phyloP scores from a whole-genome alignment of 768 basidiomycete species.

The Russula ochroleuca region DNA sequence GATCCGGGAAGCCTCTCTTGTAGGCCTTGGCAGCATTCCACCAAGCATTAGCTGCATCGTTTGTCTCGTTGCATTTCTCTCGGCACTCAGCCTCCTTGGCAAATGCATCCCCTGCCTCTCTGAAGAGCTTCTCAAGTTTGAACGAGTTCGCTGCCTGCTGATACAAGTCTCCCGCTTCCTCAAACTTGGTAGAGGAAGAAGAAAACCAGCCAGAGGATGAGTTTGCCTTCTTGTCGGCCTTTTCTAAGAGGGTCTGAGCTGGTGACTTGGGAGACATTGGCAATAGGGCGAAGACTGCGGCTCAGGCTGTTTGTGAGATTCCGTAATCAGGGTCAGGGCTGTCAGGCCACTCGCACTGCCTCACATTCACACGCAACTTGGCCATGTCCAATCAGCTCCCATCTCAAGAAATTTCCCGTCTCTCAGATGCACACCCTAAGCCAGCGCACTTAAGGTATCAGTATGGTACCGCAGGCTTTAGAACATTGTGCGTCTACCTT shows the following conservation, averaged over 20 bases:
- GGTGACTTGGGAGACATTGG: conserved; percentile 72
- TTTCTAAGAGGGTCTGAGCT: conserved; percentile 71
- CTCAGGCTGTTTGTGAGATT: neutral
- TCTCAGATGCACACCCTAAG: conserved; percentile 65
- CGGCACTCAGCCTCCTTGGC: conserved; percentile 93
- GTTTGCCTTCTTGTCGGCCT: conserved; percentile 88
- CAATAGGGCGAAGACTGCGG: conserved; percentile 24
- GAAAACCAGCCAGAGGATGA: conserved; percentile 88
- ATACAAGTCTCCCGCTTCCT: conserved; percentile 95
- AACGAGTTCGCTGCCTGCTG: conserved; percentile 91
- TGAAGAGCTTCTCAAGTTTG: conserved; percentile 89
- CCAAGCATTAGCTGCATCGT: conserved; percentile 97
- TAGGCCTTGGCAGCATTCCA: conserved; percentile 98
- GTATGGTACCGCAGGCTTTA: conserved; percentile 94
- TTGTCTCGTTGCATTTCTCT: conserved; percentile 78
- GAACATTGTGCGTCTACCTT: conserved; percentile 64
- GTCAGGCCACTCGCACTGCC: neutral
- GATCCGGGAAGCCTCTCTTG: conserved; percentile 80
- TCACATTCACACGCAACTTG: neutral
- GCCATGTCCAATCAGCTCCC: conserved; percentile 31
- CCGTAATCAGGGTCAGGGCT: conserved; percentile 9
- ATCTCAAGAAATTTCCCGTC: conserved; percentile 43
- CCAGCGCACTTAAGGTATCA: conserved; percentile 65
- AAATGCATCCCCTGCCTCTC: conserved; percentile 88
- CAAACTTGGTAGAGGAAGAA: conserved; percentile 75